Evolutionary conservation across 805 yeast species (phyloP).

Genomic region (Clavispora santaluciae): DNA sequence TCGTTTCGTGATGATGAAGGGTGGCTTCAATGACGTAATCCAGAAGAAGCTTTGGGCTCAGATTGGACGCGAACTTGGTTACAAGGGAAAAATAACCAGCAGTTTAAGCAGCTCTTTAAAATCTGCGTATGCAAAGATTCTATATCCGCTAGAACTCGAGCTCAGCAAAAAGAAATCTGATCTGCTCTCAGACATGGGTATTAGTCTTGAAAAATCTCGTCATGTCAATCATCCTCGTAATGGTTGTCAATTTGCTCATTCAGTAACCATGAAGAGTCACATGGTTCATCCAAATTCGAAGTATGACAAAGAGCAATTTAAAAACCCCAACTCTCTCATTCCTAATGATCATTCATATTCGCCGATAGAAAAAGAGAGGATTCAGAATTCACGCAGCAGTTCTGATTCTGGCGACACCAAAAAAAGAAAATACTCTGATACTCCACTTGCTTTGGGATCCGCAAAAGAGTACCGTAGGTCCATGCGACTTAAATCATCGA

Average conservation of each 20-base stretch:
- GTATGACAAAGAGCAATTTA: too few relatives aligned
- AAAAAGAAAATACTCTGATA: conserved; percentile 5
- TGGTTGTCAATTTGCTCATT: too few relatives aligned
- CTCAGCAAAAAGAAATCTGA: conserved; percentile 8
- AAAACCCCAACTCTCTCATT: too few relatives aligned
- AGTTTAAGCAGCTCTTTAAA: conserved; percentile 65
- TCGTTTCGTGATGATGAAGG: conserved; percentile 54
- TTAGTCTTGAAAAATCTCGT: too few relatives aligned
- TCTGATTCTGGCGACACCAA: conserved; percentile 1
- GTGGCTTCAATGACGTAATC: conserved; percentile 65
- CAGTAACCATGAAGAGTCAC: not conserved
- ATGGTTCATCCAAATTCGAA: not conserved
- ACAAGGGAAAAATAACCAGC: conserved; percentile 65
- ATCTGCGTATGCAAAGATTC: conserved; percentile 47
- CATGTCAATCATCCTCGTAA: too few relatives aligned
- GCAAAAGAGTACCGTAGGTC: conserved; percentile 42
- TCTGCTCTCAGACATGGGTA: too few relatives aligned
- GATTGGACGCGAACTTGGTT: conserved; percentile 76
- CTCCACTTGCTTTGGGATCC: conserved; percentile 44
- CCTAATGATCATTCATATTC: too few relatives aligned
- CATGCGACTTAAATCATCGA: conserved; percentile 39
- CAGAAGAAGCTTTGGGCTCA: conserved; percentile 74
- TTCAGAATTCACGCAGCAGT: not conserved
- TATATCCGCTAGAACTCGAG: conserved; percentile 28
- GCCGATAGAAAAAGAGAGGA: conserved; percentile 3